Evolutionary conservation across 73 alveolate species (phyloP).

Genomic region (Paramecium bursaria): DNA sequence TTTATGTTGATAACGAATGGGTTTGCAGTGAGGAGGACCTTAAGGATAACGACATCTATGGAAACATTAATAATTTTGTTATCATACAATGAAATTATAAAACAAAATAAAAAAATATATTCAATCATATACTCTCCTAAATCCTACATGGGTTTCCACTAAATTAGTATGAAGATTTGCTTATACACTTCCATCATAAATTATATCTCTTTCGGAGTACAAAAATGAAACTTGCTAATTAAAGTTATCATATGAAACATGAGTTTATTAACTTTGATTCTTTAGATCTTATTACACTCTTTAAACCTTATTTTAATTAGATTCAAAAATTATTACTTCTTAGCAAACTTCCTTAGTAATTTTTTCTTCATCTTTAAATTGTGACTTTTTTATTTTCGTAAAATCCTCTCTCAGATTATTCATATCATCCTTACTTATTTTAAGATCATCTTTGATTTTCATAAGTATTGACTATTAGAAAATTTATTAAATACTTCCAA

Average conservation of each 20-base stretch:
- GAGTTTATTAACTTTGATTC: slow-evolving; percentile 13
- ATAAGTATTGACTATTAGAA: neutral
- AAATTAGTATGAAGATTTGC: slow-evolving; percentile 37
- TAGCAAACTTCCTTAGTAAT: slow-evolving; percentile 7
- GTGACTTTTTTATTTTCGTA: slow-evolving; percentile 7
- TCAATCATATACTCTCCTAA: slow-evolving; percentile 61
- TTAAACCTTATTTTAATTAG: neutral
- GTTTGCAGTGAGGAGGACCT: slow-evolving; percentile 73
- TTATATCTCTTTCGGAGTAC: slow-evolving; percentile 16
- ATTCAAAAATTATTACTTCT: neutral
- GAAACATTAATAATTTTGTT: slow-evolving; percentile 71
- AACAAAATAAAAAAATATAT: too few species aligned
- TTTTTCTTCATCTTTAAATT: slow-evolving; percentile 28
- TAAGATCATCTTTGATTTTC: slow-evolving; percentile 40
- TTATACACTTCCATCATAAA: neutral
- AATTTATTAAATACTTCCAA: slow-evolving; percentile 3
- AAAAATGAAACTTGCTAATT: slow-evolving; percentile 30
- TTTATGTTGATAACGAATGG: slow-evolving; percentile 72
- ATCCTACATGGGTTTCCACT: slow-evolving; percentile 63
- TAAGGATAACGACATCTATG: slow-evolving; percentile 69
- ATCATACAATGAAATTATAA: slow-evolving; percentile 65
- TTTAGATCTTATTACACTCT: slow-evolving; percentile 10
- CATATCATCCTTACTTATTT: slow-evolving; percentile 32
- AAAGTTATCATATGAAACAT: slow-evolving; percentile 5
- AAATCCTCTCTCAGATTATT: slow-evolving; percentile 21